Conservation (phyloP, 768 basidiomycete species). For the Cystofilobasidium ferigula region DNA sequence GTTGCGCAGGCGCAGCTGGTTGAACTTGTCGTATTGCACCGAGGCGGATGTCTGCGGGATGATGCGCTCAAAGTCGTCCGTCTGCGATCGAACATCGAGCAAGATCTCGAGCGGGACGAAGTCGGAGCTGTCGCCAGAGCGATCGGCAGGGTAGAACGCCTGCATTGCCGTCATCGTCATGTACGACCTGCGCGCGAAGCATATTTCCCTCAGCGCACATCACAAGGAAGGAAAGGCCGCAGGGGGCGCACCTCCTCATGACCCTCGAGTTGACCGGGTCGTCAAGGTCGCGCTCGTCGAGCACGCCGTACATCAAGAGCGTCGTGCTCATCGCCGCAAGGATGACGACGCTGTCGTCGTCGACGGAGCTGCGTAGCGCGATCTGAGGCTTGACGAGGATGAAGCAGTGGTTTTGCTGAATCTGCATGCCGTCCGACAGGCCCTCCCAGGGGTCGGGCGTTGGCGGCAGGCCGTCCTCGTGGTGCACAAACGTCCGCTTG, state of each 20-base stretch:
- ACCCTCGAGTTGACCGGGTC: constrained; percentile 77
- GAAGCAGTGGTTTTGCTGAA: constrained; percentile 61
- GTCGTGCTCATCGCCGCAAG: constrained; percentile 69
- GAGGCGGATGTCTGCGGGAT: constrained; percentile 78
- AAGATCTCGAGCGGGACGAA: constrained; percentile 81
- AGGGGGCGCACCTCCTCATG: constrained; percentile 78
- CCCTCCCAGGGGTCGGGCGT: constrained; percentile 27
- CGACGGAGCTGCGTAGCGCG: constrained; percentile 55
- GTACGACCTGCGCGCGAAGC: constrained; percentile 51
- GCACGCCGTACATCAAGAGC: constrained; percentile 63
- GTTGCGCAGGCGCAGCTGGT: constrained; percentile 71
- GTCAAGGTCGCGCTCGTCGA: constrained; percentile 64
- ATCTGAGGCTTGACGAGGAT: constrained; percentile 86
- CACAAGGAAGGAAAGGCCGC: constrained; percentile 26
- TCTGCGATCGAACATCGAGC: constrained; percentile 63
- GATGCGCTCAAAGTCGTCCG: constrained; percentile 70
- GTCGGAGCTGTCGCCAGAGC: constrained; percentile 2
- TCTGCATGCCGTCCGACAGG: constrained; percentile 34
- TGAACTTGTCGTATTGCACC: constrained; percentile 88
- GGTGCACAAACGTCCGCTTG: constrained; percentile 11
- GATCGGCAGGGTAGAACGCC: constrained; percentile 58
- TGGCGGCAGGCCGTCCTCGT: constrained; percentile 4
- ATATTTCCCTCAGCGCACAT: background rate
- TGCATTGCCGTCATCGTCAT: constrained; percentile 70
- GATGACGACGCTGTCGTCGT: constrained; percentile 53